A percentile compares a stretch with the other conserved stretches of the same genome.
phyloP scores from a whole-genome alignment of 371 early-diverging fungal genomes.

The Entomophthora muscae region DNA sequence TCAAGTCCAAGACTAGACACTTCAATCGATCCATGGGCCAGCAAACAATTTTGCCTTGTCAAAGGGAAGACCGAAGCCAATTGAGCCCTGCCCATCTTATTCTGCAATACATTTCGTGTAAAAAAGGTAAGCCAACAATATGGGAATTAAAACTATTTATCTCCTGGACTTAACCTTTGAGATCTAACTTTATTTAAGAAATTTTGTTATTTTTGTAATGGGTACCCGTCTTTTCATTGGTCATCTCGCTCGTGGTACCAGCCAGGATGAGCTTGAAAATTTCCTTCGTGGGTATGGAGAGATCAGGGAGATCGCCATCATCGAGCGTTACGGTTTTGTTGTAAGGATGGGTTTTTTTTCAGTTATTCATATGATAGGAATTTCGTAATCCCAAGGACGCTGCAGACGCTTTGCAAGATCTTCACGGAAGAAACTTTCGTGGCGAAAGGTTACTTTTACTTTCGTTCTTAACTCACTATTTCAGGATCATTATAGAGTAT shows the following conservation, averaged over 20 bases:
- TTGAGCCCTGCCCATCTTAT: no score
- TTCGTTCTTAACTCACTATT: not conserved
- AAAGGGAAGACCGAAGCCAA: no score
- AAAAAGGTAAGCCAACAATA: no score
- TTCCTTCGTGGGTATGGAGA: slow-evolving; percentile 4
- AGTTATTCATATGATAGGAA: slow-evolving; percentile 18
- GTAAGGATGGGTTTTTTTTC: slow-evolving; percentile 7
- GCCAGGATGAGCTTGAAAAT: not conserved
- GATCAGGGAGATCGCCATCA: not conserved
- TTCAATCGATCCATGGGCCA: no score
- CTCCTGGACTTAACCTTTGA: no score
- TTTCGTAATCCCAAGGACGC: slow-evolving; percentile 52
- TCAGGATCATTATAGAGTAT: slow-evolving; percentile 50
- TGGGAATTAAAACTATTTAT: no score
- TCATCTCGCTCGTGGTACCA: not conserved
- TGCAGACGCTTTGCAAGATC: slow-evolving; percentile 48
- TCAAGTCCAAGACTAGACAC: no score
- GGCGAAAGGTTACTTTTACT: slow-evolving; percentile 41
- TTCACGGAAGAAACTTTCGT: slow-evolving; percentile 45
- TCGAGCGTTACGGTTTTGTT: slow-evolving; percentile 6
- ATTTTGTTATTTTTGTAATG: not conserved
- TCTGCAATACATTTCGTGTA: no score
- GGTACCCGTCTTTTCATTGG: slow-evolving; percentile 2
- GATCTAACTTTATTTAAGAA: no score
- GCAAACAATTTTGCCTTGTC: no score